phyloP scores from a whole-genome alignment of 75 land plant species.

The Pinus taeda region DNA sequence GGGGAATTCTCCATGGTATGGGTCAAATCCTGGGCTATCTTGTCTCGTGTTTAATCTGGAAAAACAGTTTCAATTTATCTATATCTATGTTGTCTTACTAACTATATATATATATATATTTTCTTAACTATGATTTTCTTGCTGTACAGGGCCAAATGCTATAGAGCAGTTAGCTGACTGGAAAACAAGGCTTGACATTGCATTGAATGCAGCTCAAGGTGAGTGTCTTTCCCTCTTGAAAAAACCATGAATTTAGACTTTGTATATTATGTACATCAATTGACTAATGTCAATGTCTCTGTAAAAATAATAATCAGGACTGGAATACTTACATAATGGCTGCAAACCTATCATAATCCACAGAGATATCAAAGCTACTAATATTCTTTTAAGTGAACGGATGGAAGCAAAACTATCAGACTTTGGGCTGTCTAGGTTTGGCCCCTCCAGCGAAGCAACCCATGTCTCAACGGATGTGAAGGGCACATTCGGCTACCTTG shows the following conservation, averaged over 20 bases:
- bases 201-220: slow-evolving; percentile 50
- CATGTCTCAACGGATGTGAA: slow-evolving; percentile 37
- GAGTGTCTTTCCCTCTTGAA: not conserved
- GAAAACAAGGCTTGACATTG: slow-evolving; percentile 41
- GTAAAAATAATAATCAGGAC: slow-evolving; percentile 18
- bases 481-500: too few relatives aligned
- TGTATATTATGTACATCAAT: not conserved
- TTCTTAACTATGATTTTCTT: not conserved
- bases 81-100: too few relatives aligned
- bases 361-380: slow-evolving; percentile 56
- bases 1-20: slow-evolving; percentile 7
- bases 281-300: too few relatives aligned
- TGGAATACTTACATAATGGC: slow-evolving; percentile 58
- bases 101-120: too few relatives aligned
- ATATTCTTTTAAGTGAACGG: slow-evolving; percentile 39
- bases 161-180: slow-evolving; percentile 12
- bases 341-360: slow-evolving; percentile 54
- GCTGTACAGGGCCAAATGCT: not conserved
- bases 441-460: slow-evolving; percentile 11
- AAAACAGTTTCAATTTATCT: not conserved
- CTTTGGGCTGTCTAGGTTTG: slow-evolving; percentile 54
- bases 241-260: slow-evolving; percentile 1
- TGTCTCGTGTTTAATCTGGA: not conserved
- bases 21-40: not conserved
- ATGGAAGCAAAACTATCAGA: slow-evolving; percentile 55